Evolutionary conservation across 306 rosid species (phyloP), one percentile per base, ranked within the genome.

Genomic region (Sicyos edulis): DNA sequence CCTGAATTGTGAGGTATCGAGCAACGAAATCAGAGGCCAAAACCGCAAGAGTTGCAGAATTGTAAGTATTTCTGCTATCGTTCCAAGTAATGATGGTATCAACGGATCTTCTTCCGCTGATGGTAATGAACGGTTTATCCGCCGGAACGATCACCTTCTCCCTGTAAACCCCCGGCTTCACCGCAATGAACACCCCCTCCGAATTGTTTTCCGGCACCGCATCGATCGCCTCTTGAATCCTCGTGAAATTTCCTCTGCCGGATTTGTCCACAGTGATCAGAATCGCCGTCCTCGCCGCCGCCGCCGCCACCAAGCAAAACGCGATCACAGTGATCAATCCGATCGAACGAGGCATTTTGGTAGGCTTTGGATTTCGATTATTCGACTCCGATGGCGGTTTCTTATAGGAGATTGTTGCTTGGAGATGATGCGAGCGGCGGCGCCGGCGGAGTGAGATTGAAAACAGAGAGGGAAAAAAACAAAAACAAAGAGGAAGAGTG

Each of bases 1-100:
- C 89, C 87, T 83, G 87, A 71, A 86, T 79, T 32, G 90, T 86
- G 75, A 86, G 77, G 42, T 47, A 73, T 2, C 86, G 84, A 0
- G 72, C 90, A 8, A 79, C 74, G 75, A 86, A 86, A 74, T 86
- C 86, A 8, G 84, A 75, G 21, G 87, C 90, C 70, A 83, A 54
- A 22, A 83, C 86, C 1, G 72, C 54, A 14, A 86, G 62, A 17
- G 86, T 83, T 5, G 86, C 76, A 12, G 85, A 83, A 0, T 70
- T 82, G 19, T 77, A 81, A 6, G 84, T 81, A 4, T 45, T 75
- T 7, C 74, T 83, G 3, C 78, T 20, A 16, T 83, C 82, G 37
- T 79, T 81, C 87, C 90, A 83, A 70, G 82, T 77, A 2, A 86
- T 67, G n/a, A 83, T 22, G 0, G 87, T 83, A 52, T 64, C 54